These are phyloP conservation scores for Coniochaeta sp. DNA, from an alignment of 2,329 filamentous ascomycete genomes.

Conservation along the genomic window DNA sequence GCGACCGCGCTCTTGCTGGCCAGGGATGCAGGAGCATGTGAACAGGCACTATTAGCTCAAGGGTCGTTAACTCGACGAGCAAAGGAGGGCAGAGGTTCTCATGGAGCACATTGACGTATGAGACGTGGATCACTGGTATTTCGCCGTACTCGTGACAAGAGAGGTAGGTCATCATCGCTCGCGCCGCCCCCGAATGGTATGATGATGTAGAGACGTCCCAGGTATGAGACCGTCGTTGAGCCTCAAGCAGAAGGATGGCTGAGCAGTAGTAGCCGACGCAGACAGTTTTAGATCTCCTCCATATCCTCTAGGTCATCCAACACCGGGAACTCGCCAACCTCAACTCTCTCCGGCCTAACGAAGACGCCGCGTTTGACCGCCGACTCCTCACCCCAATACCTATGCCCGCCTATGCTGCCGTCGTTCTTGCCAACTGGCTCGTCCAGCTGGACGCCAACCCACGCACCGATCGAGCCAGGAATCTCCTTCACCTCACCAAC, in stretches of 20 bases:
- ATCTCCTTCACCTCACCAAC: slow-evolving; percentile 71
- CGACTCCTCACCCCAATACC: slow-evolving; percentile 63
- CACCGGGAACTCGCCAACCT: slow-evolving; percentile 64
- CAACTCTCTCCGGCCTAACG: slow-evolving; percentile 69
- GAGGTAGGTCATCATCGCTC: neutral
- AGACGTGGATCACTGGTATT: no score
- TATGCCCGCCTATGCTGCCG: slow-evolving; percentile 51
- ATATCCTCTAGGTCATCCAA: slow-evolving; percentile 71
- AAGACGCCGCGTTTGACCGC: slow-evolving; percentile 67
- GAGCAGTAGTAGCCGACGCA: neutral
- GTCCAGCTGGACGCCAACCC: slow-evolving; percentile 70
- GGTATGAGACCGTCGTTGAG: neutral
- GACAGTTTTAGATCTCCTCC: slow-evolving; percentile 57
- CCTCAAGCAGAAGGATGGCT: no score
- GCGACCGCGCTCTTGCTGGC: no score
- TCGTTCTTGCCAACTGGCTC: slow-evolving; percentile 81
- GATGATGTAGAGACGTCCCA: neutral
- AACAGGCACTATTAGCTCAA: no score
- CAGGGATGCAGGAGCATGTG: no score
- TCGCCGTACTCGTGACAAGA: no score
- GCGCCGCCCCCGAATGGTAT: neutral
- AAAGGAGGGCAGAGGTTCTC: no score
- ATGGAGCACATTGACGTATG: no score
- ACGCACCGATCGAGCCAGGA: slow-evolving; percentile 53
- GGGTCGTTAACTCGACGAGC: no score